These are phyloP conservation scores for Tremellales sp. DNA, from an alignment of 1,284 basidiomycete species.

Conservation along the genomic window DNA sequence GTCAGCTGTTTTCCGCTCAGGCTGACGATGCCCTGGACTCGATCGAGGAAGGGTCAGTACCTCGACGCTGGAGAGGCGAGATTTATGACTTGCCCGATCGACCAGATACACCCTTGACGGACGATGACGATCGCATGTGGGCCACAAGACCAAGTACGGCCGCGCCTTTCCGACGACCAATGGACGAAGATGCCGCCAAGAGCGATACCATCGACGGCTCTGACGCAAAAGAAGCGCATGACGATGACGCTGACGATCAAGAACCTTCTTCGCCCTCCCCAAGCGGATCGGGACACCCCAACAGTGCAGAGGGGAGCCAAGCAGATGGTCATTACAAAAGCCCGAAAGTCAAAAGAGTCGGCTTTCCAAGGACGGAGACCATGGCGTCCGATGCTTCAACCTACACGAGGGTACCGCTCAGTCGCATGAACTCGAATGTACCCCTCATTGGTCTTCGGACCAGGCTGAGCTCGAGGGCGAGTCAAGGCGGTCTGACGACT, in stretches of 20 bases:
- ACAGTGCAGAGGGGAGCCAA: too few species aligned
- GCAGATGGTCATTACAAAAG: background rate
- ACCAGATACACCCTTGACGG: conserved; percentile 36
- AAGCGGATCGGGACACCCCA: too few species aligned
- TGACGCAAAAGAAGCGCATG: background rate
- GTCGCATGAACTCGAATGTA: conserved; percentile 22
- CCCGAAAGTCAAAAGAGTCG: background rate
- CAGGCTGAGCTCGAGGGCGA: conserved; percentile 33
- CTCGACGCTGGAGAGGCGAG: conserved; percentile 23
- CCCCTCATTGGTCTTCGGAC: conserved; percentile 32
- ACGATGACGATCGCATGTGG: conserved; percentile 50
- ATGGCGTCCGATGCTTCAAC: conserved; percentile 29
- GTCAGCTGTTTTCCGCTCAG: conserved; percentile 63
- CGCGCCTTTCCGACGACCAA: conserved; percentile 74
- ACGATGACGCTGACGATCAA: background rate
- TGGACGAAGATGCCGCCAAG: conserved; percentile 56
- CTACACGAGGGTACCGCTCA: conserved; percentile 21
- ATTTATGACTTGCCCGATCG: conserved; percentile 13
- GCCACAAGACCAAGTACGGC: conserved; percentile 48
- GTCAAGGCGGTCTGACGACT: conserved; percentile 38
- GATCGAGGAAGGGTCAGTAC: conserved; percentile 40
- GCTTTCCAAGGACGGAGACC: conserved; percentile 38
- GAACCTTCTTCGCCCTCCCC: too few species aligned
- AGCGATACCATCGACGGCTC: conserved; percentile 10
- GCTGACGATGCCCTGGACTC: conserved; percentile 39